A percentile compares a stretch with the other conserved stretches of the same genome.
Conservation (phyloP, 2,329 filamentous ascomycete genomes). For the Hypoxylon sp. region DNA sequence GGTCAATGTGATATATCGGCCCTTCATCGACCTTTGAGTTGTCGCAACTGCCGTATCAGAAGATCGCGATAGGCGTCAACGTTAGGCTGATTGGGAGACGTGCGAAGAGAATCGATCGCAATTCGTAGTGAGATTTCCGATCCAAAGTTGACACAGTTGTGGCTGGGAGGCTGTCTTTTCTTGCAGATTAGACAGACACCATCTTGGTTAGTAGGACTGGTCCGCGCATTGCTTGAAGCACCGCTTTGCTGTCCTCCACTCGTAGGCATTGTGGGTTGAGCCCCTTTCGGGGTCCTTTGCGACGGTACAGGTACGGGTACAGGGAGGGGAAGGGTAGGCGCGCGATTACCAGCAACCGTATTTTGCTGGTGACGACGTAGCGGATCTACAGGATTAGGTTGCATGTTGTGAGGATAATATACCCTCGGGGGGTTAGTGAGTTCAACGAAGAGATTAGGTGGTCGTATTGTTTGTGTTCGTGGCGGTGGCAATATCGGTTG, state of each 20-base stretch:
- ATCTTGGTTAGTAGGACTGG: conserved; percentile 29
- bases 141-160: conserved; percentile 44
- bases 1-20: background rate
- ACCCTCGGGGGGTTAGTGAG: background rate
- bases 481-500: background rate
- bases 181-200: conserved; percentile 42
- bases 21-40: conserved; percentile 19
- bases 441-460: background rate
- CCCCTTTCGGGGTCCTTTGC: conserved; percentile 2
- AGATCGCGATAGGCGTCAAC: conserved; percentile 21
- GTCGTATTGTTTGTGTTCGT: background rate
- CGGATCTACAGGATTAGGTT: conserved; percentile 27
- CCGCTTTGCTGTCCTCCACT: conserved; percentile 28
- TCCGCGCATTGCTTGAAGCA: background rate
- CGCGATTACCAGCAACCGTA: background rate
- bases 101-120: conserved; percentile 47
- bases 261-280: background rate
- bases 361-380: conserved; percentile 6
- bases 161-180: conserved; percentile 23
- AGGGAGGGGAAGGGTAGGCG: conserved; percentile 2
- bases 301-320: conserved; percentile 9
- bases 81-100: conserved; percentile 8
- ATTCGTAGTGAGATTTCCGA: conserved; percentile 47
- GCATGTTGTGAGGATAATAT: background rate
- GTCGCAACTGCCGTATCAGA: conserved; percentile 33